phyloP scores from a whole-genome alignment of 2,329 filamentous ascomycete genomes.

The Xylariaceae sp. region DNA sequence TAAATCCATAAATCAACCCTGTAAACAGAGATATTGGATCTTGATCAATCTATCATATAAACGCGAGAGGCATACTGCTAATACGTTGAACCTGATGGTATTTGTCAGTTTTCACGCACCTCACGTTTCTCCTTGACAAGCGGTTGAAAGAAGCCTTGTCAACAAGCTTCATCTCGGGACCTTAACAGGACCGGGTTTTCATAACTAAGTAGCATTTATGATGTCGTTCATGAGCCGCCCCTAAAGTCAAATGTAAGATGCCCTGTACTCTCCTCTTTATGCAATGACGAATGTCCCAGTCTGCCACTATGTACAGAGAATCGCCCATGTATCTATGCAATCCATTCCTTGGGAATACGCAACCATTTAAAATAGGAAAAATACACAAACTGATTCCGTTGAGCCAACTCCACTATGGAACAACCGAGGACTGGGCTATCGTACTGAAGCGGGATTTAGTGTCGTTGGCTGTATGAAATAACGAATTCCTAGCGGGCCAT shows the following conservation, averaged over 20 bases:
- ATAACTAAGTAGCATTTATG: neutral
- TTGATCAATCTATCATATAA: too few species aligned
- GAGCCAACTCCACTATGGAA: too few species aligned
- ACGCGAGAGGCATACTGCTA: too few species aligned
- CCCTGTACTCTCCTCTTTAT: slow-evolving; percentile 2
- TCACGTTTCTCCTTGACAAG: too few species aligned
- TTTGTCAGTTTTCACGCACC: too few species aligned
- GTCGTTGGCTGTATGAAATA: neutral
- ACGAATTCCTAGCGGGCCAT: neutral
- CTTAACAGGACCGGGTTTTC: neutral
- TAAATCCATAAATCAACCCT: too few species aligned
- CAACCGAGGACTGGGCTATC: too few species aligned
- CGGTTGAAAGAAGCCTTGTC: too few species aligned
- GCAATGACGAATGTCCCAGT: slow-evolving; percentile 5
- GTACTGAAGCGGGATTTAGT: too few species aligned
- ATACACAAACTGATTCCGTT: too few species aligned
- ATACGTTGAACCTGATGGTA: too few species aligned
- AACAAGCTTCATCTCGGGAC: neutral
- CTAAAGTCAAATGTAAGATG: slow-evolving; percentile 1
- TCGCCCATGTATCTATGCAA: neutral
- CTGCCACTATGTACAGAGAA: slow-evolving; percentile 5
- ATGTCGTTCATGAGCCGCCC: neutral
- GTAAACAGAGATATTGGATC: too few species aligned
- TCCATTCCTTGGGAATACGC: neutral
- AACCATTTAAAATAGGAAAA: neutral